Percentiles rank a stretch among this genome's conserved stretches.
Conservation (phyloP, 129 eudicot species). For the Logfia minima region DNA sequence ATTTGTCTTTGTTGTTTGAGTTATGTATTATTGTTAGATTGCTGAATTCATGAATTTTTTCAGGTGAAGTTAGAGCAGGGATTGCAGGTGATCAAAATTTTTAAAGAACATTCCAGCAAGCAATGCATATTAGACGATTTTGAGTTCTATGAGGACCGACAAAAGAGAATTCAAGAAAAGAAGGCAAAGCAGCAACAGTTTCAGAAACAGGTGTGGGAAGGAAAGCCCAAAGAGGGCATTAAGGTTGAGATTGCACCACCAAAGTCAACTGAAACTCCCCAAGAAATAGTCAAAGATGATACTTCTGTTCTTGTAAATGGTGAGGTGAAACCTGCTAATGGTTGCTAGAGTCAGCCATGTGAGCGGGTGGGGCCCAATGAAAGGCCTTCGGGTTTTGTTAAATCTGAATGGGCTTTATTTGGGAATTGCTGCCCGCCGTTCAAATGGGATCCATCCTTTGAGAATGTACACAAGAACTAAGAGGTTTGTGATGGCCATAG, state of each 20-base stretch:
- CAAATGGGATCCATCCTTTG: slow-evolving; percentile 22
- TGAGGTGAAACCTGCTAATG: slow-evolving; percentile 36
- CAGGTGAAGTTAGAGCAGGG: slow-evolving; percentile 82
- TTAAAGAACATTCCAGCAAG: slow-evolving; percentile 65
- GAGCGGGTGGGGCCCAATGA: slow-evolving; percentile 24
- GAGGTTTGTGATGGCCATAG: slow-evolving; percentile 24
- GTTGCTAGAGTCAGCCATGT: slow-evolving; percentile 36
- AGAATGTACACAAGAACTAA: slow-evolving; percentile 13
- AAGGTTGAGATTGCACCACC: slow-evolving; percentile 36
- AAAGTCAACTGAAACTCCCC: slow-evolving; percentile 33
- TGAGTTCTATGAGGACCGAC: slow-evolving; percentile 79
- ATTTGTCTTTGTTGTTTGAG: background rate
- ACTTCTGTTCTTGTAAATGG: slow-evolving; percentile 35
- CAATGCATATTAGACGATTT: slow-evolving; percentile 78
- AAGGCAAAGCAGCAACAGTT: slow-evolving; percentile 68
- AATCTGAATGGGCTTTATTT: background rate
- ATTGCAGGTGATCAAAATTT: slow-evolving; percentile 61
- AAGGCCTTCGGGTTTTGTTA: background rate
- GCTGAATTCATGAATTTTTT: background rate
- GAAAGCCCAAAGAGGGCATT: slow-evolving; percentile 40
- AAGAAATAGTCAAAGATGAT: slow-evolving; percentile 34
- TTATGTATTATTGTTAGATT: background rate
- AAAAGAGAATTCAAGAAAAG: slow-evolving; percentile 68
- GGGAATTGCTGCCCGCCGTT: slow-evolving; percentile 11
- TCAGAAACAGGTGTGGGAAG: slow-evolving; percentile 81